Base-by-base conservation (phyloP, 2,329 filamentous ascomycete genomes). In the Cadophora sp. region DNA sequence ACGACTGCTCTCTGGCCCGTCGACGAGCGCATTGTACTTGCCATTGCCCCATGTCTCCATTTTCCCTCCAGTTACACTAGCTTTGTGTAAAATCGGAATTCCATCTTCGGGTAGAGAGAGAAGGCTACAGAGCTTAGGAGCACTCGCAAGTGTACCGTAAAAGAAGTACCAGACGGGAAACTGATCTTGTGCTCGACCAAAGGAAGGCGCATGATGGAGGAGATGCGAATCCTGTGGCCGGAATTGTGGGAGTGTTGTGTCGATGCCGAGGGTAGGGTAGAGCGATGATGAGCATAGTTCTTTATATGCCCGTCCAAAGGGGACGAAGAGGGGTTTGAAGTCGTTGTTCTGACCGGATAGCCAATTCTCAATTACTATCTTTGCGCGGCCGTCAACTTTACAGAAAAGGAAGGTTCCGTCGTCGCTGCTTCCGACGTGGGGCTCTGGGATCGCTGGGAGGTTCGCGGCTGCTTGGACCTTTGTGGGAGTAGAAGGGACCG, bases 81-180 rank as follows among this genome's bases (percentile, higher is more conserved):
- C 80, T 16, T 45, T 45, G 13, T 18, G 0, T 72, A 45, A 71
- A 6, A 73, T 48, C 30, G 76, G 65, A 11, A 62, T 13, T 11
- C 73, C 53, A 2, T 73, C 62, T 30, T 67, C 65, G 1, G 59
- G 14, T 11, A 80, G 66, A 2, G 72, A 71, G 14, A 81, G 71
- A 0, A 80, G 73, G 18, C 75, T 69, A 7, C 62, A 64, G 1
- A 82, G 75, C 45, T 43, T 66, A 9, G 39, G 27, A 33, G 33
- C 30, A 27, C 39, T 47, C 8, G 72, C 76, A 2, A 81, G 73
- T 0, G 77, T 81, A 14, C 80, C 79, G 67, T 82, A 81, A 68
- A 82, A 81, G 71, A 81, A 82, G 67, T 81, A 82, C 75, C 76
- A 80, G 0, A 83, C 78, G 0, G 74, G 71, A 47, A 64, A 70